Evolutionary conservation across 768 basidiomycete genomes (phyloP).

Genomic region (Gelatoporia subvermispora): DNA sequence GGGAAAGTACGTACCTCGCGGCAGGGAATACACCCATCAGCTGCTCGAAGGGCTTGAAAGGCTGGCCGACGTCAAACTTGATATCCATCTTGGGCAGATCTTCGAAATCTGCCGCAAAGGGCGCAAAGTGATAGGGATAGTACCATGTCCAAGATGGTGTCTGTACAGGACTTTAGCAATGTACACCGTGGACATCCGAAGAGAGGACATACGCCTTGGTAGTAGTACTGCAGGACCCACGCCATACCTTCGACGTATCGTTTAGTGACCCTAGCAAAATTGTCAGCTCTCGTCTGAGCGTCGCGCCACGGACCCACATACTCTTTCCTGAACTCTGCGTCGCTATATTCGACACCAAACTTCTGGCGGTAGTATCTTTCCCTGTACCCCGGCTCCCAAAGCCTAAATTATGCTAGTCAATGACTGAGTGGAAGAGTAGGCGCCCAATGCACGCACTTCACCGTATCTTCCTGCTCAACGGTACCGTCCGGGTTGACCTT

Average conservation of each 20-base stretch:
- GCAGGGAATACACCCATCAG: conserved; percentile 98
- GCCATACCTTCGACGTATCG: conserved; percentile 90
- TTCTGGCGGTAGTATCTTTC: conserved; percentile 94
- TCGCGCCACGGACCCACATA: conserved; percentile 34
- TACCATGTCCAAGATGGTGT: conserved; percentile 98
- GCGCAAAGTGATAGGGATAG: conserved; percentile 97
- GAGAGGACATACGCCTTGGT: conserved; percentile 84
- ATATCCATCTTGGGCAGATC: conserved; percentile 77
- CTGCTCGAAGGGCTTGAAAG: conserved; percentile 97
- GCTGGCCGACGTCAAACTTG: conserved; percentile 71
- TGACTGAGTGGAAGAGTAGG: not conserved
- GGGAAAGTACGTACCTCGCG: conserved; percentile 54
- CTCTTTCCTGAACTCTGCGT: conserved; percentile 69
- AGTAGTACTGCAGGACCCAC: conserved; percentile 97
- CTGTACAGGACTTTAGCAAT: conserved; percentile 25
- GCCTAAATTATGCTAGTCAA: conserved; percentile 37
- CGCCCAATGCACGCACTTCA: conserved; percentile 57
- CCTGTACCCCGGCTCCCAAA: conserved; percentile 95
- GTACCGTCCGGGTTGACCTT: conserved; percentile 90
- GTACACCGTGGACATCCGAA: not conserved
- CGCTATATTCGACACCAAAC: conserved; percentile 72
- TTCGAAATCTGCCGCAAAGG: conserved; percentile 92
- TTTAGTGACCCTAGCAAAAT: conserved; percentile 58
- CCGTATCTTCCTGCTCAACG: conserved; percentile 89
- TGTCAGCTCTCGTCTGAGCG: not conserved